Evolutionary conservation across 495 filamentous ascomycete genomes (phyloP).

Genomic region (Aspergillus asperescens): DNA sequence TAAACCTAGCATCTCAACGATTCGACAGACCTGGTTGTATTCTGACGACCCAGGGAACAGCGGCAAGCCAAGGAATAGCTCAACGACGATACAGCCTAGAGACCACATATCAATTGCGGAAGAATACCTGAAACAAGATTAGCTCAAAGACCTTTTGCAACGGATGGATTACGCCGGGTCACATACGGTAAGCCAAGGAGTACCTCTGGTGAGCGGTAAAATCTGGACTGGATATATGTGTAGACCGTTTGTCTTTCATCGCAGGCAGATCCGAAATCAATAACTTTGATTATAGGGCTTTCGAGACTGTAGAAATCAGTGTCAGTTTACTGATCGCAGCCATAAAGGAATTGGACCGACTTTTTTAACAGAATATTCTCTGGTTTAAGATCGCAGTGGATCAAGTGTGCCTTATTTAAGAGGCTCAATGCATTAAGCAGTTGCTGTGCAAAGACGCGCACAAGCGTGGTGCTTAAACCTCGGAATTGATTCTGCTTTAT

Average conservation of each 20-base stretch:
- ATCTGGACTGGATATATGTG: slow-evolving; percentile 98
- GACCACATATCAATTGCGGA: slow-evolving; percentile 99
- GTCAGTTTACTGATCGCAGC: slow-evolving; percentile 1
- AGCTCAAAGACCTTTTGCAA: not conserved
- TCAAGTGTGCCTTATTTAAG: slow-evolving; percentile 92
- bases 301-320: slow-evolving; percentile 58
- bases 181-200: slow-evolving; percentile 79
- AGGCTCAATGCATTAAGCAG: slow-evolving; percentile 86
- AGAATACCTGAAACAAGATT: slow-evolving; percentile 59
- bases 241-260: slow-evolving; percentile 99
- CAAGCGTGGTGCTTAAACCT: slow-evolving; percentile 92
- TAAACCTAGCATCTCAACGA: slow-evolving; percentile 96
- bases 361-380: slow-evolving; percentile 99
- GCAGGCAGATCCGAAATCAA: slow-evolving; percentile 98
- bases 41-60: slow-evolving; percentile 97
- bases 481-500: slow-evolving; percentile 99
- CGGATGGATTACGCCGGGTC: not conserved
- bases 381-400: slow-evolving; percentile 98
- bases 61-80: slow-evolving; percentile 91
- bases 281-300: slow-evolving; percentile 99
- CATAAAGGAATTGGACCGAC: slow-evolving; percentile 35
- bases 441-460: slow-evolving; percentile 97
- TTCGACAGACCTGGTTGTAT: slow-evolving; percentile 96
- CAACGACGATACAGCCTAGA: slow-evolving; percentile 95
- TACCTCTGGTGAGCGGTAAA: slow-evolving; percentile 97